A percentile compares a stretch with the other conserved stretches of the same genome.
Conservation (phyloP, 306 rosid species). For the Quercus bicolor region DNA sequence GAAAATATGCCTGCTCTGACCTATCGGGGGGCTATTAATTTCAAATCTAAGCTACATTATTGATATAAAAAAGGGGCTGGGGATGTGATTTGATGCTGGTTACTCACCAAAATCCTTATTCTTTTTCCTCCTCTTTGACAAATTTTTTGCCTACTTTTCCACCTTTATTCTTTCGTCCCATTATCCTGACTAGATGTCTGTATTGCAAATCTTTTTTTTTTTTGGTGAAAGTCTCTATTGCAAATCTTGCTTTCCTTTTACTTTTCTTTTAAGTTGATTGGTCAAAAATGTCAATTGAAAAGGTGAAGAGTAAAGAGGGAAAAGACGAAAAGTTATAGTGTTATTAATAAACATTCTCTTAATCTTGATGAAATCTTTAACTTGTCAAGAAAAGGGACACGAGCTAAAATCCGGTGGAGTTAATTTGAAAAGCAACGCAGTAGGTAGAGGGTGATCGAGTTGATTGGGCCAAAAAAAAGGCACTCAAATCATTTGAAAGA, state of each 20-base stretch:
- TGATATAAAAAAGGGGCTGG: neutral
- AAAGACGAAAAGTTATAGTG: neutral
- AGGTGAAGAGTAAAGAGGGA: neutral
- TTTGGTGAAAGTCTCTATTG: neutral
- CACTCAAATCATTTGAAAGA: neutral
- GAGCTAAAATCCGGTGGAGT: neutral
- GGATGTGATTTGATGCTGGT: neutral
- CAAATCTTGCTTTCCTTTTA: neutral
- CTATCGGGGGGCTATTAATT: neutral
- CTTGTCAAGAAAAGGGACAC: neutral
- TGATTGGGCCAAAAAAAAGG: neutral
- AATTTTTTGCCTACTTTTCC: neutral
- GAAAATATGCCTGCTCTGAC: too few relatives aligned
- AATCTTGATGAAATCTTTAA: neutral
- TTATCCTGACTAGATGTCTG: neutral
- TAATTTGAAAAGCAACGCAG: neutral
- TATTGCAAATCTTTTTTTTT: neutral
- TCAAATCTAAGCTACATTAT: slow-evolving; percentile 1
- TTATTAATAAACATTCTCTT: neutral
- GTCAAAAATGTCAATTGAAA: slow-evolving; percentile 1
- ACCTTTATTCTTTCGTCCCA: slow-evolving; percentile 8
- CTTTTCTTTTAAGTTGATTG: neutral
- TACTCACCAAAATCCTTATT: neutral
- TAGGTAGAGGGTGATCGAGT: neutral
- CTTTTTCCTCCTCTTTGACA: slow-evolving; percentile 9